Percentiles rank a stretch among this genome's conserved stretches.
Evolutionary conservation across 768 basidiomycete species (phyloP).

Genomic region (Hortiboletus flavorubellus): DNA sequence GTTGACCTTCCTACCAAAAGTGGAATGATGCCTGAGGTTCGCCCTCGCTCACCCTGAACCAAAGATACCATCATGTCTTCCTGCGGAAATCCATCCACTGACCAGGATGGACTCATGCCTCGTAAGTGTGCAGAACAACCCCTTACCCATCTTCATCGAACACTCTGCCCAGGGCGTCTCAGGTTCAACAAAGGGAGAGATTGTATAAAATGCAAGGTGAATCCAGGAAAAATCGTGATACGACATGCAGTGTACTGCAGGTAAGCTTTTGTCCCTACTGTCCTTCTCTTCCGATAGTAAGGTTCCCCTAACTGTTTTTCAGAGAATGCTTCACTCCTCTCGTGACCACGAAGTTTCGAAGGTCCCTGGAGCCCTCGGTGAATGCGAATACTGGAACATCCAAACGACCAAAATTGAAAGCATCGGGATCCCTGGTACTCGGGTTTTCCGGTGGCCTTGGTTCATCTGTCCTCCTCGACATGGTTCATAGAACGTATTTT

Average conservation of each 20-base stretch:
- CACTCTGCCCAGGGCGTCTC: slow-evolving; percentile 44
- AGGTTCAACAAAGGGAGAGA: slow-evolving; percentile 64
- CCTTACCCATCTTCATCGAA: neutral
- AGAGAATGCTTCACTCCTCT: slow-evolving; percentile 69
- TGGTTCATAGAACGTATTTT: slow-evolving; percentile 61
- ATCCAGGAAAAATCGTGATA: slow-evolving; percentile 64
- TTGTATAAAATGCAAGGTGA: slow-evolving; percentile 75
- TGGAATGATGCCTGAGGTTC: slow-evolving; percentile 5
- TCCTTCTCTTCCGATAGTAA: slow-evolving; percentile 8
- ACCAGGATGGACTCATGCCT: slow-evolving; percentile 62
- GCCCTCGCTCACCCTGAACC: neutral
- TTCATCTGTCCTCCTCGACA: slow-evolving; percentile 68
- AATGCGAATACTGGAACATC: slow-evolving; percentile 54
- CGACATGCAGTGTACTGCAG: slow-evolving; percentile 85
- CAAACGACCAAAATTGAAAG: slow-evolving; percentile 58
- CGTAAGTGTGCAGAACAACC: slow-evolving; percentile 40
- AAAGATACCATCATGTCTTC: slow-evolving; percentile 32
- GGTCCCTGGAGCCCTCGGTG: slow-evolving; percentile 59
- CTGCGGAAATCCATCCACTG: slow-evolving; percentile 63
- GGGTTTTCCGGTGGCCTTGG: slow-evolving; percentile 80
- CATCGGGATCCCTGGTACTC: slow-evolving; percentile 63
- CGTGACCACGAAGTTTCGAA: slow-evolving; percentile 60
- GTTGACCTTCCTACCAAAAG: neutral
- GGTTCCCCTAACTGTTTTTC: neutral
- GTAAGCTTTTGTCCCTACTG: slow-evolving; percentile 36